phyloP scores from a whole-genome alignment of 2,329 filamentous ascomycete species.

The Fusarium verrucosum region DNA sequence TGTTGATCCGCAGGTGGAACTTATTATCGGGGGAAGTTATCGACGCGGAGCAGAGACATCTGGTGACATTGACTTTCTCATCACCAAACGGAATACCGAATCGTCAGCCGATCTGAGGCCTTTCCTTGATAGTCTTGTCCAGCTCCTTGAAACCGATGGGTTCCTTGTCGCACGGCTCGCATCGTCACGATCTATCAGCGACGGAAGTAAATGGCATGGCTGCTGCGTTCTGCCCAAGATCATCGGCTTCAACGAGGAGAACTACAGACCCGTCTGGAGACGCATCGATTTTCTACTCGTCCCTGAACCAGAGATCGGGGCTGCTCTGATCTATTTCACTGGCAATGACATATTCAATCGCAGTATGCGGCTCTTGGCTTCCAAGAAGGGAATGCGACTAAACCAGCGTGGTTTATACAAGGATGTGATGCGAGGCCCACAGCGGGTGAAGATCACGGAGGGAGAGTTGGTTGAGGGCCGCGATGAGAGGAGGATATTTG shows the following conservation, averaged over 20 bases:
- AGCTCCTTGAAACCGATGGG: slow-evolving; percentile 63
- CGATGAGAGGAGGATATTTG: slow-evolving; percentile 83
- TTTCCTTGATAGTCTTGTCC: slow-evolving; percentile 71
- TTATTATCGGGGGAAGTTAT: slow-evolving; percentile 86
- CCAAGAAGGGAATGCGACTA: slow-evolving; percentile 81
- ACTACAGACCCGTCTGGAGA: slow-evolving; percentile 69
- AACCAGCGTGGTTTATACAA: slow-evolving; percentile 85
- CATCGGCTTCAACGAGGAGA: slow-evolving; percentile 46
- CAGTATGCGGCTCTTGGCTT: slow-evolving; percentile 81
- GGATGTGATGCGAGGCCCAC: slow-evolving; percentile 70
- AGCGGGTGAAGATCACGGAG: slow-evolving; percentile 68
- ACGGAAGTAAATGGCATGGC: slow-evolving; percentile 88
- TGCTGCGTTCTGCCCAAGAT: slow-evolving; percentile 74
- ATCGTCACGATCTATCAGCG: slow-evolving; percentile 54
- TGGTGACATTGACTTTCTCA: slow-evolving; percentile 85
- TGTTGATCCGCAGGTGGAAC: slow-evolving; percentile 71
- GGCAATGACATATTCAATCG: slow-evolving; percentile 96
- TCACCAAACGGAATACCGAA: slow-evolving; percentile 72
- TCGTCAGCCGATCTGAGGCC: slow-evolving; percentile 65
- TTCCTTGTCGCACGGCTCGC: slow-evolving; percentile 80
- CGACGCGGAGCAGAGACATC: slow-evolving; percentile 78
- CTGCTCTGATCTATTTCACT: slow-evolving; percentile 92
- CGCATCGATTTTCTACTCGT: slow-evolving; percentile 88
- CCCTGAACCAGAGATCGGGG: slow-evolving; percentile 80
- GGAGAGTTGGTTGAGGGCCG: slow-evolving; percentile 77